Base-by-base conservation (phyloP, 2,329 filamentous ascomycete species). In the Aureobasidium sp. region DNA sequence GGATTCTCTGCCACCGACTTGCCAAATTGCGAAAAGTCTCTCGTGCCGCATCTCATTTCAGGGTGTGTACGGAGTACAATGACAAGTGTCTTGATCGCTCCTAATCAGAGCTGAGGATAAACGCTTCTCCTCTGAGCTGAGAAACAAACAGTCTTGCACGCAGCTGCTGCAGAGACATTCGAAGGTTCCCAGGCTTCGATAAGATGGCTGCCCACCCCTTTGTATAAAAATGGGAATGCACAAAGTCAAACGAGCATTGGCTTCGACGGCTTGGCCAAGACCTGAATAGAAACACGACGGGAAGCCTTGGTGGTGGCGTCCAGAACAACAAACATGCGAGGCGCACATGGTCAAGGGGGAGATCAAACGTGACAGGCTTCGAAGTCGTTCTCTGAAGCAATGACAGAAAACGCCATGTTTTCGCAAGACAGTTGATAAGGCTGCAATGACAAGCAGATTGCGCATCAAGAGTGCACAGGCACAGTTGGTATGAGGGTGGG, bases 391-490 rank as follows among this genome's bases (percentile, higher is more conserved):
- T 29, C 36, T 39, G 17, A 39, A 17, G 25, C 29, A 6, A 41
- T 20, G 36, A 42, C 22, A 42, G 25, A 8, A 41, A 31, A 12
- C 25, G 37, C 31, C 2, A 22, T 44, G 5, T n/a, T 5, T 20
- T 31, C 5, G 14, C 51, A 55, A 14, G 36, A 20, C 41, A 34
- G n/a, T 52, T 9, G 27, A 22, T 37, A 47, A 41, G 37, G 17
- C 20, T 34, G 20, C 20, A 20, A 42, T 53, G 11, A 42, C 17
- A 51, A 36, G 29, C 20, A 61, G 47, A 27, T 42, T 44, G 47
- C 37, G 52, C 52, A 12, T 42, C 51, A 39, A 27, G 20, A 47
- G 49, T 37, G 52, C 52, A 55, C 52, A 42, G 52, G 51, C 48
- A 34, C 37, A 25, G 22, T 51, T 25, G 34, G 36, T 14, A 25